These are phyloP conservation scores for Podaxis rugospora DNA, from an alignment of 768 basidiomycete genomes.

Conservation along the genomic window DNA sequence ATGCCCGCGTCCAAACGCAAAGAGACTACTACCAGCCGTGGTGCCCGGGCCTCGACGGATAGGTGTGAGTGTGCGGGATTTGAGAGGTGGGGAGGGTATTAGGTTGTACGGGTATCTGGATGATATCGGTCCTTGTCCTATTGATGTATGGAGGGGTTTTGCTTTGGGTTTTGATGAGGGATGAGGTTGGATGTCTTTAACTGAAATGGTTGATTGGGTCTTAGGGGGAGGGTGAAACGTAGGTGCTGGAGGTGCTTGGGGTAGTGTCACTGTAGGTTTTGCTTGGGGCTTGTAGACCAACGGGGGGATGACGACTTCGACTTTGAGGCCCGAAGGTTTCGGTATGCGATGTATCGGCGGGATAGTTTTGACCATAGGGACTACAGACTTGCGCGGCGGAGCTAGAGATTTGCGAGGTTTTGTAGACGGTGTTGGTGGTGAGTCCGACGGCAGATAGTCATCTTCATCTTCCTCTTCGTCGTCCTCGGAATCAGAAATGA, in stretches of 20 bases:
- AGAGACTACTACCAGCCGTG: not conserved
- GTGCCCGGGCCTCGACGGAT: slow-evolving; percentile 42
- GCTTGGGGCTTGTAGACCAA: slow-evolving; percentile 24
- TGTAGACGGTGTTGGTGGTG: slow-evolving; percentile 14
- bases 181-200: not conserved
- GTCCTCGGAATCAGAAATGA: slow-evolving; percentile 45
- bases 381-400: not conserved
- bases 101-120: slow-evolving; percentile 17
- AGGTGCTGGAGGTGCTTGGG: slow-evolving; percentile 14
- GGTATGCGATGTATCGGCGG: not conserved
- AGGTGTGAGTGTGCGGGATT: slow-evolving; percentile 64
- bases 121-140: not conserved
- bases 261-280: not conserved
- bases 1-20: slow-evolving; percentile 19
- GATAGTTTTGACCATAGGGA: not conserved
- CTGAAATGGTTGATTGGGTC: not conserved
- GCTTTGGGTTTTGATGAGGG: not conserved
- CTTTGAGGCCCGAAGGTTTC: slow-evolving; percentile 16
- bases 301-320: slow-evolving; percentile 41
- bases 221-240: slow-evolving; percentile 13
- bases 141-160: not conserved
- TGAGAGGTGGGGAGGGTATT: slow-evolving; percentile 30
- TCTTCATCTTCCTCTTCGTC: slow-evolving; percentile 19
- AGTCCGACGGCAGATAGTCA: slow-evolving; percentile 8
- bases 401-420: slow-evolving; percentile 2